Conservation (phyloP, 1,139 yeast species). For the Hemisphaericaspora xylanilytica region DNA sequence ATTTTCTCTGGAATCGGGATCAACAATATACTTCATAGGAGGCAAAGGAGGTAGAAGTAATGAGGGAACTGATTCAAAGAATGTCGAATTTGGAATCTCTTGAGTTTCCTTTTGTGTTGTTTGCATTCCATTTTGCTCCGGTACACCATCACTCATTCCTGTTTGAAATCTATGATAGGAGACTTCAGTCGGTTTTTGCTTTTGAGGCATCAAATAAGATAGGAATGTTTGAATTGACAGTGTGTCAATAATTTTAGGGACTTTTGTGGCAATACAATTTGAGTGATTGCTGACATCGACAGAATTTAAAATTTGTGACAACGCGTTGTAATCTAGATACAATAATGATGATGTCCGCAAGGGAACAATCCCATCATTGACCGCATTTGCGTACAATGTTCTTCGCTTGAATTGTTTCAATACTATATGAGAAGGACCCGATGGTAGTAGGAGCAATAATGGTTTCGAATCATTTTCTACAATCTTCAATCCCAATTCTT, state of each 20-base stretch:
- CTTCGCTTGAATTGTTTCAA: constrained; percentile 63
- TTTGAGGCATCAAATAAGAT: constrained; percentile 47
- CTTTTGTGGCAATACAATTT: constrained; percentile 9
- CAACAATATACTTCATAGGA: constrained; percentile 61
- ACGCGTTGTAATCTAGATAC: constrained; percentile 56
- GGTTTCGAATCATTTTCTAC: constrained; percentile 51
- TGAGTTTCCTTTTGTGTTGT: constrained; percentile 18
- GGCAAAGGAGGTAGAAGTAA: constrained; percentile 88
- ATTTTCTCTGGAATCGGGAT: constrained; percentile 46
- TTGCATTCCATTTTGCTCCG: constrained; percentile 4
- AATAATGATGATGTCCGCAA: constrained; percentile 80
- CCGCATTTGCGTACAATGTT: constrained; percentile 73
- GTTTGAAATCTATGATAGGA: constrained; percentile 35
- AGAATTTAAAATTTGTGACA: constrained; percentile 41
- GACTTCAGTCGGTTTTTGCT: constrained; percentile 23
- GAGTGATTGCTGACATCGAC: not conserved
- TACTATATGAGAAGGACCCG: constrained; percentile 74
- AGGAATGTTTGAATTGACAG: constrained; percentile 45
- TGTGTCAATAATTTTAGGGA: constrained; percentile 19
- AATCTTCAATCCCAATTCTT: constrained; percentile 70
- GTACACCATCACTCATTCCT: constrained; percentile 9
- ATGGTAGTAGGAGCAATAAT: constrained; percentile 67
- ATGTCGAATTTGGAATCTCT: constrained; percentile 64
- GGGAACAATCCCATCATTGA: constrained; percentile 94
- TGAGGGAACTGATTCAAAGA: constrained; percentile 79